Percentiles rank a stretch among this genome's conserved stretches.
phyloP scores from a whole-genome alignment of 768 basidiomycete species.

The Pisolithus albus region DNA sequence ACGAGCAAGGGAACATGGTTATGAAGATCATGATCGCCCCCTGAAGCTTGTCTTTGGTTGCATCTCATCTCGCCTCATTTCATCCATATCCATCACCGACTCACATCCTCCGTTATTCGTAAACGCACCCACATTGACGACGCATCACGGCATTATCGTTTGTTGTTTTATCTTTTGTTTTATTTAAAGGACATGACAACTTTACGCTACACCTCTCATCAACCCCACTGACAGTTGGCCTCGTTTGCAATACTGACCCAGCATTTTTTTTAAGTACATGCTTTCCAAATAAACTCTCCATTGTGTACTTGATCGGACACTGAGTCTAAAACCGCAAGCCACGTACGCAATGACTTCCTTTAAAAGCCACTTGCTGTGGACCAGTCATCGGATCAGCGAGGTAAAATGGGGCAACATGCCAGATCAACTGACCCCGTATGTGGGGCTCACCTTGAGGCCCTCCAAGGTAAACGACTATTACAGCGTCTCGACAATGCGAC shows the following conservation, averaged over 20 bases:
- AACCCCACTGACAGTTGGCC: background rate
- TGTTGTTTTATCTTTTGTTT: background rate
- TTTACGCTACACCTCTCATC: background rate
- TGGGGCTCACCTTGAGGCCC: background rate
- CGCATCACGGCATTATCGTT: background rate
- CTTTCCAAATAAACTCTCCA: background rate
- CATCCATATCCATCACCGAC: no score
- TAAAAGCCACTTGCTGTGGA: background rate
- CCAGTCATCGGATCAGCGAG: background rate
- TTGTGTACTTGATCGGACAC: background rate
- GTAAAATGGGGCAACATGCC: background rate
- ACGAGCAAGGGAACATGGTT: constrained; percentile 74
- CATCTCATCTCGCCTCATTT: no score
- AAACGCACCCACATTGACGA: background rate
- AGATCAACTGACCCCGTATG: background rate
- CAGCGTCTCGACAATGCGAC: background rate
- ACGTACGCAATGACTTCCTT: background rate
- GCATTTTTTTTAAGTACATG: background rate
- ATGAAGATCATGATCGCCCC: constrained; percentile 82
- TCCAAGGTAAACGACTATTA: background rate
- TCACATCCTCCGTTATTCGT: background rate
- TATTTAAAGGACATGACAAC: constrained; percentile 6
- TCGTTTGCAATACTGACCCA: background rate
- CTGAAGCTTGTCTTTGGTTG: constrained; percentile 7
- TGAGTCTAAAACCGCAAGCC: no score